Percentiles rank a stretch among this genome's conserved stretches.
phyloP scores from a whole-genome alignment of 148 eudicot species.

The Dianthus caryophyllus region DNA sequence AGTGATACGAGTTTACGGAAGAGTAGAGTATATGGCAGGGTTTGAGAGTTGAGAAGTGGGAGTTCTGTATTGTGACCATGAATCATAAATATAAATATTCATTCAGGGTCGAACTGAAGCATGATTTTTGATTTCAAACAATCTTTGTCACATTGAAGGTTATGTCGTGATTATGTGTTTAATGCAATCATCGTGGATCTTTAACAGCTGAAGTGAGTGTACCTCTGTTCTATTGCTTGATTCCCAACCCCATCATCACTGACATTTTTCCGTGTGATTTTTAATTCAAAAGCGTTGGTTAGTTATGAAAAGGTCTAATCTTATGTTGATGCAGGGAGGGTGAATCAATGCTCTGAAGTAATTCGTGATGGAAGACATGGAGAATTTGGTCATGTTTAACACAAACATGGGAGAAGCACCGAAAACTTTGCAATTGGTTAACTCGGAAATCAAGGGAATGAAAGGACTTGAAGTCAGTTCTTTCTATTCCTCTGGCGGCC shows the following conservation, averaged over 20 bases:
- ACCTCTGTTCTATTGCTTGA: neutral
- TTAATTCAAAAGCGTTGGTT: neutral
- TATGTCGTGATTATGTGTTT: too few relatives aligned
- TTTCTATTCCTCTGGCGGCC: slow-evolving; percentile 56
- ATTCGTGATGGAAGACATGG: slow-evolving; percentile 62
- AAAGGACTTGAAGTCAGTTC: slow-evolving; percentile 64
- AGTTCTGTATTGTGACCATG: too few relatives aligned
- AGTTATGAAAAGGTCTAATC: neutral
- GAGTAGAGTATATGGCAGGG: too few relatives aligned
- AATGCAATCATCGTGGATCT: neutral
- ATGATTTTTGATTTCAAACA: slow-evolving; percentile 4
- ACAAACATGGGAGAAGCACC: slow-evolving; percentile 47
- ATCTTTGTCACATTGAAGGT: slow-evolving; percentile 16
- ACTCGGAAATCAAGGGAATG: slow-evolving; percentile 55
- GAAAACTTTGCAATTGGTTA: slow-evolving; percentile 47
- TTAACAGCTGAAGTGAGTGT: neutral
- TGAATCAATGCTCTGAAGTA: neutral
- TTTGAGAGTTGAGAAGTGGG: too few relatives aligned
- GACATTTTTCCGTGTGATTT: neutral
- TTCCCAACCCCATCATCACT: neutral
- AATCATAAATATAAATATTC: too few relatives aligned
- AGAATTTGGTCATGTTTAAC: slow-evolving; percentile 50
- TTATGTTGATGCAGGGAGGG: slow-evolving; percentile 6
- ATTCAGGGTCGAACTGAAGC: too few relatives aligned
- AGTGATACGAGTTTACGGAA: too few relatives aligned